Conservation (phyloP, 352 stramenopile species). For the Phytophthora uliginosa region DNA sequence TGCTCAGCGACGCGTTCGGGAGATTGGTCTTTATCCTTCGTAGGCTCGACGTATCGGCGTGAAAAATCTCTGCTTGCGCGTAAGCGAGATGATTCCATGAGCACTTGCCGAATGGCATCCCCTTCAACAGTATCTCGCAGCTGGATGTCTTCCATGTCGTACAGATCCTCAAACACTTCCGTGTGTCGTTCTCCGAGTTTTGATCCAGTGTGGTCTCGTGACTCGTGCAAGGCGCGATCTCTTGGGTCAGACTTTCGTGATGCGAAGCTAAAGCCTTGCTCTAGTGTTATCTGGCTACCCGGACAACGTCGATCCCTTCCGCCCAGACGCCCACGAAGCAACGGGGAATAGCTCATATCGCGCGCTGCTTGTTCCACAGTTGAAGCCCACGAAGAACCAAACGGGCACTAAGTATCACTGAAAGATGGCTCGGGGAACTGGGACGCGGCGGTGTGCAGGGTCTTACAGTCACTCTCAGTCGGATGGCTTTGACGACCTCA, state of each 20-base stretch:
- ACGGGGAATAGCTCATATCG: background rate
- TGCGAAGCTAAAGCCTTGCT: constrained; percentile 7
- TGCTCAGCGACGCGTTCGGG: background rate
- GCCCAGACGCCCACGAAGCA: background rate
- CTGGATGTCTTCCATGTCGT: constrained; percentile 4
- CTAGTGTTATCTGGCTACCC: background rate
- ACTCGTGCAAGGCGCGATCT: background rate
- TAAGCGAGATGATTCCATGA: constrained; percentile 5
- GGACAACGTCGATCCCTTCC: constrained; percentile 2
- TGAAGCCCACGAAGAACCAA: background rate
- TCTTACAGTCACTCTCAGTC: constrained; percentile 10
- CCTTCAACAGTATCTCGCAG: constrained; percentile 24
- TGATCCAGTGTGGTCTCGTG: background rate
- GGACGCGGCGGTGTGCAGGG: constrained; percentile 5
- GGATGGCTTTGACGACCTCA: constrained; percentile 11
- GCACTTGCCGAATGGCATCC: constrained; percentile 19
- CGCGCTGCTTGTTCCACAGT: background rate
- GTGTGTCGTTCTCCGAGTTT: constrained; percentile 3
- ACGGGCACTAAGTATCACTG: background rate
- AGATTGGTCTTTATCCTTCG: background rate
- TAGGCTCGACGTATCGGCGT: background rate
- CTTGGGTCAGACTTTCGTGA: too few species aligned
- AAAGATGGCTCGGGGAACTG: constrained; percentile 13
- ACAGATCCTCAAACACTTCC: background rate
- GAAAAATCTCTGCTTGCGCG: constrained; percentile 1